phyloP scores from a whole-genome alignment of 805 yeast genomes.

The Yueomyces sp. region DNA sequence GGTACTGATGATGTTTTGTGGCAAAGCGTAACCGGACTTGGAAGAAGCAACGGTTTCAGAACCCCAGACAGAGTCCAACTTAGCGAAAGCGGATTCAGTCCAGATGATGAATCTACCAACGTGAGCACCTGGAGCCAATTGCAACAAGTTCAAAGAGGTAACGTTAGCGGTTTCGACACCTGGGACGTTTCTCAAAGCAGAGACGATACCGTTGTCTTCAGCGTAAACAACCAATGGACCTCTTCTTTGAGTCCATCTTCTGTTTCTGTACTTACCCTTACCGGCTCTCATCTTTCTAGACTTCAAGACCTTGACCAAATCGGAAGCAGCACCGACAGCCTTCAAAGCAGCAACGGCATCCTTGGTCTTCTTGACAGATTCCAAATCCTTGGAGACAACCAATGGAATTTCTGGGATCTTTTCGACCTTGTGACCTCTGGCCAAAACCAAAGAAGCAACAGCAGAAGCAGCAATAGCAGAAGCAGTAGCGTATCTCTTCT shows the following conservation, averaged over 20 bases:
- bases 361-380: conserved; percentile 91
- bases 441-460: conserved; percentile 94
- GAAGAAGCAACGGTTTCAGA: conserved; percentile 72
- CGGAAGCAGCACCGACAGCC: conserved; percentile 98
- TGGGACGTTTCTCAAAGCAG: conserved; percentile 99
- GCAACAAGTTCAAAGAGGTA: conserved; percentile 84
- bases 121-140: conserved; percentile 99
- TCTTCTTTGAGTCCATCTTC: conserved; percentile 99
- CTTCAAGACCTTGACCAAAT: conserved; percentile 93
- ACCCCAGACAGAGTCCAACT: conserved; percentile 95
- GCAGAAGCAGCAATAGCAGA: conserved; percentile 99
- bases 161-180: conserved; percentile 98
- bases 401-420: conserved; percentile 96
- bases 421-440: conserved; percentile 99
- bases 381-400: conserved; percentile 88
- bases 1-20: conserved; percentile 88
- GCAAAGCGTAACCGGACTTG: conserved; percentile 85
- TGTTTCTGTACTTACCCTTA: conserved; percentile 99
- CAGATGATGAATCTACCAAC: conserved; percentile 99
- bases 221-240: conserved; percentile 99
- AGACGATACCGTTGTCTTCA: conserved; percentile 93
- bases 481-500: conserved; percentile 99
- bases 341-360: conserved; percentile 96
- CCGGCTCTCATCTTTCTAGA: conserved; percentile 99
- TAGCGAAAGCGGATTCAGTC: conserved; percentile 97